These are phyloP conservation scores for Alternaria hordeiaustralica DNA, from an alignment of 2,329 filamentous ascomycete genomes.

Conservation along the genomic window DNA sequence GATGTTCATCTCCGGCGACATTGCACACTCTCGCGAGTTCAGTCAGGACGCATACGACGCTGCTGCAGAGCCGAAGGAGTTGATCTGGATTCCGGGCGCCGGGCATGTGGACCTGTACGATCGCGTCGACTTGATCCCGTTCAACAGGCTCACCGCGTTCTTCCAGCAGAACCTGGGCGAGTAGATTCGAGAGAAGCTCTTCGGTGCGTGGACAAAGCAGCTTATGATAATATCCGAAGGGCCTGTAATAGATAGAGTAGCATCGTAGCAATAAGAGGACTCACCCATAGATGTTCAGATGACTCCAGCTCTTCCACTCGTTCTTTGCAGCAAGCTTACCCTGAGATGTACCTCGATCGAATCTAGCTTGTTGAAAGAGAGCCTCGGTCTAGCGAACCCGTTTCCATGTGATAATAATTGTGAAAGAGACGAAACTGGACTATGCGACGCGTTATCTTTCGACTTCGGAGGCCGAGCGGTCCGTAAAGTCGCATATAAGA, in stretches of 20 bases:
- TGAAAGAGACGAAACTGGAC: background rate
- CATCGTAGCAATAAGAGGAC: no score
- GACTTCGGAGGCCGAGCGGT: background rate
- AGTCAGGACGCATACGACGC: constrained; percentile 33
- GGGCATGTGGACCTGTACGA: constrained; percentile 50
- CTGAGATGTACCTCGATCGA: background rate
- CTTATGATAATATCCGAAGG: no score
- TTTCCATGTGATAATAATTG: background rate
- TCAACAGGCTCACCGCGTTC: constrained; percentile 36
- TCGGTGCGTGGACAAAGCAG: no score
- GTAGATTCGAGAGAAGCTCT: background rate
- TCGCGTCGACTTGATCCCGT: constrained; percentile 46
- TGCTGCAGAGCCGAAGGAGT: constrained; percentile 48
- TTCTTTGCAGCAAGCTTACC: background rate
- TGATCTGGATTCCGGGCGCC: constrained; percentile 41
- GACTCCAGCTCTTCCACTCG: background rate
- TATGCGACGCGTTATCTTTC: no score
- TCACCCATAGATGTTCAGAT: background rate
- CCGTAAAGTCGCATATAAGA: background rate
- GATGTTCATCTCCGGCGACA: constrained; percentile 34
- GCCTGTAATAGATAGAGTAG: no score
- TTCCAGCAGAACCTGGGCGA: constrained; percentile 13
- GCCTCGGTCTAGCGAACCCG: background rate
- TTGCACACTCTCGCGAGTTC: constrained; percentile 38
- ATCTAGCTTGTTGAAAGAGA: background rate